Conservation (phyloP, 2,329 filamentous ascomycete species). For the Verticillium albo-atrum region DNA sequence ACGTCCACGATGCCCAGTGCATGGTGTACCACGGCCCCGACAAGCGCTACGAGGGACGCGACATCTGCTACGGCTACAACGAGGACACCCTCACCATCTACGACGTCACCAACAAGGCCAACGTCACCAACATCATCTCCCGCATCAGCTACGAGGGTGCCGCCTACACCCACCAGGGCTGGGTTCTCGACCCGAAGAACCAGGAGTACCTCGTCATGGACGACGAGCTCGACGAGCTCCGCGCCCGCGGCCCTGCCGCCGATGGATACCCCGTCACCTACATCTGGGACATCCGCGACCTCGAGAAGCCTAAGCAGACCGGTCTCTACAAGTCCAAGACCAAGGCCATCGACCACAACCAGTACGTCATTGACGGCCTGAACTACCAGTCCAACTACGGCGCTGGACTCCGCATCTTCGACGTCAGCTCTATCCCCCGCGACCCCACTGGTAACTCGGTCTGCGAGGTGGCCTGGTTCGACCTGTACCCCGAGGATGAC, state of each 20-base stretch:
- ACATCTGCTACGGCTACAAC: constrained; percentile 56
- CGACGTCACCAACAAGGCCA: constrained; percentile 45
- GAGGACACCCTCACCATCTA: constrained; percentile 49
- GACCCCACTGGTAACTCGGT: constrained; percentile 40
- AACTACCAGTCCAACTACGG: constrained; percentile 47
- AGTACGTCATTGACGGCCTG: constrained; percentile 39
- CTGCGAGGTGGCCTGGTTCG: constrained; percentile 44
- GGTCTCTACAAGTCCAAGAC: constrained; percentile 36
- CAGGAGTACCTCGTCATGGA: constrained; percentile 45
- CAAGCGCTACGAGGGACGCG: constrained; percentile 36
- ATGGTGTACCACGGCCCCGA: constrained; percentile 50
- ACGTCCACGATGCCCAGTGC: constrained; percentile 58
- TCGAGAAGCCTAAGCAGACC: constrained; percentile 36
- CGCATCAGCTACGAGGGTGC: constrained; percentile 51
- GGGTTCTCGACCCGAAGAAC: constrained; percentile 40
- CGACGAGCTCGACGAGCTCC: constrained; percentile 48
- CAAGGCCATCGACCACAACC: constrained; percentile 43
- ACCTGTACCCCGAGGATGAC: constrained; percentile 48
- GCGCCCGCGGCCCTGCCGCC: constrained; percentile 30
- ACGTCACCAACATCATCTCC: constrained; percentile 37
- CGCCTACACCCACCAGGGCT: constrained; percentile 50
- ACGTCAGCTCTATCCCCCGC: constrained; percentile 26
- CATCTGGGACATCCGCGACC: constrained; percentile 43
- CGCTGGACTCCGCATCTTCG: constrained; percentile 38
- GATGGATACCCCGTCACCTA: constrained; percentile 44